A percentile compares a stretch with the other conserved stretches of the same genome.
Conservation (phyloP, 2,329 filamentous ascomycete genomes). For the Neopestalotiopsis clavispora region DNA sequence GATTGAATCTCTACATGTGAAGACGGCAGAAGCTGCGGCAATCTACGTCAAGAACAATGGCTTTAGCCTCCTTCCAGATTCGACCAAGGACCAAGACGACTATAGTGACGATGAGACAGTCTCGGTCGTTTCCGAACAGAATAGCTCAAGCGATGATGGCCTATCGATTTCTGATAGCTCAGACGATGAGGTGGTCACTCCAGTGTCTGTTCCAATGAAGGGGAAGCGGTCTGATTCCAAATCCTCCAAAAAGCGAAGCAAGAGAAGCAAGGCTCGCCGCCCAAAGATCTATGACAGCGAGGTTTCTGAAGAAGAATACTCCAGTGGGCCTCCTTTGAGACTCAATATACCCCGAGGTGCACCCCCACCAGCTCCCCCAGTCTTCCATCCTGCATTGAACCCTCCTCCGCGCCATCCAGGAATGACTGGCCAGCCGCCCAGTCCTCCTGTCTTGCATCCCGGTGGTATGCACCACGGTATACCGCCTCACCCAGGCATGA, state of each 20-base stretch:
- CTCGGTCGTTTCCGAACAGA: slow-evolving; percentile 30
- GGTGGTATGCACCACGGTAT: background rate
- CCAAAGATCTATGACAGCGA: slow-evolving; percentile 4
- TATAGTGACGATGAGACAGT: slow-evolving; percentile 28
- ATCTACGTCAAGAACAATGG: slow-evolving; percentile 33
- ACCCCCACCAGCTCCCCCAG: slow-evolving; percentile 9
- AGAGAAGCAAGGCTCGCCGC: slow-evolving; percentile 5
- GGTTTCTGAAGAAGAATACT: background rate
- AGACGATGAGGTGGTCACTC: slow-evolving; percentile 30
- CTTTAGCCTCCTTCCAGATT: slow-evolving; percentile 27
- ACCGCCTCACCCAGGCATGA: background rate
- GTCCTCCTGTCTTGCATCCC: background rate
- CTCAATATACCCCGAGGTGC: background rate
- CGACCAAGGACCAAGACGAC: slow-evolving; percentile 24
- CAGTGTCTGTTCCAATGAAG: slow-evolving; percentile 15
- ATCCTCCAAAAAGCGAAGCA: slow-evolving; percentile 11
- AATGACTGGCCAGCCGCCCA: background rate
- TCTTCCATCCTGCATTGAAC: background rate
- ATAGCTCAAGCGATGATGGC: slow-evolving; percentile 28
- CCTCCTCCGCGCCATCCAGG: background rate
- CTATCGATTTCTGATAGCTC: slow-evolving; percentile 32
- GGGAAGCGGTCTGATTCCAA: slow-evolving; percentile 4
- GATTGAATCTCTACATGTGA: slow-evolving; percentile 31
- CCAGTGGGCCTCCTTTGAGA: background rate
- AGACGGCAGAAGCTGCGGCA: slow-evolving; percentile 34